Conservation (phyloP, 345 rosid genomes). For the Diplotaxis tenuifolia region DNA sequence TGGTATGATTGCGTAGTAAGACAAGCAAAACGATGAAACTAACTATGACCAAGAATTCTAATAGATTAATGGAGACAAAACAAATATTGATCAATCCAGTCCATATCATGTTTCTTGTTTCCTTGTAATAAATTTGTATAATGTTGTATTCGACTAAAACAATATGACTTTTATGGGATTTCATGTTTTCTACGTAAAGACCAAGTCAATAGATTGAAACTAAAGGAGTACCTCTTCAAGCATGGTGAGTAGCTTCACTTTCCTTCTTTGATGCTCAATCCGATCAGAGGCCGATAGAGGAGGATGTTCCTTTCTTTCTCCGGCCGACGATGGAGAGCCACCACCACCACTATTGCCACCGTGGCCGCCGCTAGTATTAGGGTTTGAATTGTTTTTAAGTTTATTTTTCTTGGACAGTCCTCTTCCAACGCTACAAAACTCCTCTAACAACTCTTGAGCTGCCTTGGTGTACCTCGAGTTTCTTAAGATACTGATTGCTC, state of each 20-base stretch:
- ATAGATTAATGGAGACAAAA: constrained; percentile 16
- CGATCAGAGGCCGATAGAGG: constrained; percentile 76
- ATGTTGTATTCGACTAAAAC: constrained; percentile 1
- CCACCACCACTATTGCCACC: constrained; percentile 36
- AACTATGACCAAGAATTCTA: constrained; percentile 21
- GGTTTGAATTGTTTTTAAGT: constrained; percentile 51
- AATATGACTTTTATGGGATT: neutral
- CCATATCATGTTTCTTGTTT: constrained; percentile 20
- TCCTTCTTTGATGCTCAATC: constrained; percentile 93
- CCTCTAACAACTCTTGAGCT: constrained; percentile 84
- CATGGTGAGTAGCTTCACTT: constrained; percentile 91
- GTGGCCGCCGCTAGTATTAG: constrained; percentile 41
- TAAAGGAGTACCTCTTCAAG: constrained; percentile 82
- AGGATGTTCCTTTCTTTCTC: constrained; percentile 46
- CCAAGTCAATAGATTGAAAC: constrained; percentile 20
- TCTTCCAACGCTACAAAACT: constrained; percentile 91
- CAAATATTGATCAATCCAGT: neutral
- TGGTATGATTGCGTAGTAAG: constrained; percentile 34
- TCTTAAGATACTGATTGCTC: constrained; percentile 62
- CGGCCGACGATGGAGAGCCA: constrained; percentile 47
- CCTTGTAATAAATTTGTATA: neutral
- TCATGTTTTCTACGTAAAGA: neutral
- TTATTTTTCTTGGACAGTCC: constrained; percentile 71
- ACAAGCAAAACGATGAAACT: constrained; percentile 48
- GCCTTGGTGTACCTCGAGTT: constrained; percentile 73